A percentile compares a stretch with the other conserved stretches of the same genome.
Evolutionary conservation across 2,329 filamentous ascomycete species (phyloP).

Genomic region (Hypoxylon sp.): DNA sequence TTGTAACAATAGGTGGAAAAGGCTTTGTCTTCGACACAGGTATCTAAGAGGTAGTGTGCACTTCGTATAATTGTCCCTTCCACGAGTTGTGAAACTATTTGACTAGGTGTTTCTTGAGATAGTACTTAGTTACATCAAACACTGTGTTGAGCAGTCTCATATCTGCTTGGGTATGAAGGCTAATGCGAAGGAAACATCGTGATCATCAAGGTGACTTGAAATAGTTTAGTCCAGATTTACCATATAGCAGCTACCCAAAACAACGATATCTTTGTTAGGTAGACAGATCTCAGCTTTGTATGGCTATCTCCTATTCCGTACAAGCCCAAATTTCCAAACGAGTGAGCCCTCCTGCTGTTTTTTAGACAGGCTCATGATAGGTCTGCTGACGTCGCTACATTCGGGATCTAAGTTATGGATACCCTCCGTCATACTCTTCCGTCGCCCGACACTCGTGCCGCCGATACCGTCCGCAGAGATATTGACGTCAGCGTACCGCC

Average conservation of each 20-base stretch:
- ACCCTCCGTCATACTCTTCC: constrained; percentile 22
- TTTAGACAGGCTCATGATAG: constrained; percentile 19
- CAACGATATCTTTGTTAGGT: constrained; percentile 16
- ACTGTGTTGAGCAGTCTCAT: not conserved
- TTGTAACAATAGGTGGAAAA: not conserved
- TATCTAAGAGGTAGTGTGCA: too few relatives aligned
- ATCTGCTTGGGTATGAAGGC: too few relatives aligned
- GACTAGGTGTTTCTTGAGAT: not conserved
- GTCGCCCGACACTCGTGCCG: constrained; percentile 22
- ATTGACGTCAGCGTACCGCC: constrained; percentile 40
- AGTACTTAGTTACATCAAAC: not conserved
- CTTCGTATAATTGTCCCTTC: not conserved
- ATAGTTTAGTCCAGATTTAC: constrained; percentile 10
- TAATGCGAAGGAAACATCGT: too few relatives aligned
- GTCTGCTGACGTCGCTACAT: constrained; percentile 30
- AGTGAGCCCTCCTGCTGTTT: constrained; percentile 16
- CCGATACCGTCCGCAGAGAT: constrained; percentile 13
- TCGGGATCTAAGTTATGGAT: constrained; percentile 26
- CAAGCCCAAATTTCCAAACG: constrained; percentile 4
- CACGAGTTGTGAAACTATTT: not conserved
- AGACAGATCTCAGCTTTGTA: constrained; percentile 7
- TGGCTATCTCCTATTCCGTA: not conserved
- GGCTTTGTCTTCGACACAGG: not conserved
- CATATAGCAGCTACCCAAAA: constrained; percentile 17
- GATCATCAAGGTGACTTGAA: constrained; percentile 12